These are phyloP conservation scores for Pinus tabuliformis DNA, from an alignment of 75 land plant genomes.

Conservation along the genomic window DNA sequence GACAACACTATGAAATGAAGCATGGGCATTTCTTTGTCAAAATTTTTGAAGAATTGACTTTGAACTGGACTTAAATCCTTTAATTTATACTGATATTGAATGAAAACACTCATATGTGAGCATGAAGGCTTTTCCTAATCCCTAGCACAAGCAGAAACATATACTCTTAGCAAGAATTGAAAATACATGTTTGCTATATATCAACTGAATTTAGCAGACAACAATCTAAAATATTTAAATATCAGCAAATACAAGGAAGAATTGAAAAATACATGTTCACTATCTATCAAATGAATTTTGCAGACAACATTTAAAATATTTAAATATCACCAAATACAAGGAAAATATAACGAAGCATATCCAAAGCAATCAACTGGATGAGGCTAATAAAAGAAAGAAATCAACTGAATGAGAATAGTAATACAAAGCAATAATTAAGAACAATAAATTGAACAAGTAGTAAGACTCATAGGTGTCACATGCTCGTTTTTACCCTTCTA, in stretches of 20 bases:
- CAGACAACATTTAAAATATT: background rate
- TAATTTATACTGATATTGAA: background rate
- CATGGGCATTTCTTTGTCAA: background rate
- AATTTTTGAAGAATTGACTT: background rate
- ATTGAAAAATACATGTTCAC: background rate
- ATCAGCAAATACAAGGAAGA: no score
- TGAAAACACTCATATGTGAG: background rate
- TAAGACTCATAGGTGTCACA: background rate
- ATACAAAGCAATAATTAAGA: no score
- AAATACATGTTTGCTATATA: background rate
- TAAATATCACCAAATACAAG: background rate
- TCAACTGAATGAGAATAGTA: no score
- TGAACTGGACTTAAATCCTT: background rate
- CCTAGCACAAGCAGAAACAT: background rate
- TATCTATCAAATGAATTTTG: background rate
- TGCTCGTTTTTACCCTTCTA: conserved; percentile 49
- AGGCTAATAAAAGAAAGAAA: background rate
- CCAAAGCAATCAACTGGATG: background rate
- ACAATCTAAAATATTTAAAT: background rate
- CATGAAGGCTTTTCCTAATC: background rate
- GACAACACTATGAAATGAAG: no score
- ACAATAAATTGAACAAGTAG: background rate
- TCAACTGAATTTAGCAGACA: background rate
- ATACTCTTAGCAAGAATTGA: background rate
- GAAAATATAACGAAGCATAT: background rate